Evolutionary conservation across 345 rosid genomes (phyloP), one percentile per base, ranked within the genome.

Genomic region (Camelina sativa): DNA sequence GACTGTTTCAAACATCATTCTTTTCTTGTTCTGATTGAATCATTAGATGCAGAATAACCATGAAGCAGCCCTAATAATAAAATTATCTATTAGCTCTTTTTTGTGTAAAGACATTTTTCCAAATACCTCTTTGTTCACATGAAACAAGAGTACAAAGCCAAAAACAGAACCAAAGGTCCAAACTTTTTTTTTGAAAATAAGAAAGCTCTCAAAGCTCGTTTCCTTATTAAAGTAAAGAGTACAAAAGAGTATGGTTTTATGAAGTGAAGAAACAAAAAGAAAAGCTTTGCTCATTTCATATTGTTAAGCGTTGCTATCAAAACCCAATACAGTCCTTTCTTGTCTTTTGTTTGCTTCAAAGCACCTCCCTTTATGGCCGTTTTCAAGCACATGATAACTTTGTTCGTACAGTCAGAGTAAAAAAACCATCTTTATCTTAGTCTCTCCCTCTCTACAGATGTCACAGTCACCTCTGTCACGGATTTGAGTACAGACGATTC

Each of bases 251-350:
- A 17, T 62, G 56, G 51, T 35, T 53, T 61, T 38, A 48, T 63
- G 48, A 71, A 69, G 50, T 54, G 51, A 56, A 76, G 59, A 51
- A 16, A 43, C 41, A 34, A 43, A 53, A 63, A 47, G 37, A 28
- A 28, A 28, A 28, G 30, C 30, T 1, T 38, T 50, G 37, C 35
- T 59, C 51, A 28, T 52, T 65, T 78, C 22, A 10, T 58, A 50
- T 16, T 78, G 77, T 66, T 78, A 43, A 65, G 69, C 34, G 81
- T 78, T 51, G 81, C 81, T 77, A 72, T 77, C 68, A 58, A 15
- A 59, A 50, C 52, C 60, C 57, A 47, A 71, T 15, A 69, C 43
- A 63, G 76, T 76, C 75, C 70, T 76, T 53, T 68, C 7, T 11
- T 60, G 4, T 23, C n/a, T 62, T 48, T 63, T 76, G 50, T 69